A percentile compares a stretch with the other conserved stretches of the same genome.
Evolutionary conservation across 2,329 filamentous ascomycete species (phyloP).

Genomic region (Bipolaris oryzae): DNA sequence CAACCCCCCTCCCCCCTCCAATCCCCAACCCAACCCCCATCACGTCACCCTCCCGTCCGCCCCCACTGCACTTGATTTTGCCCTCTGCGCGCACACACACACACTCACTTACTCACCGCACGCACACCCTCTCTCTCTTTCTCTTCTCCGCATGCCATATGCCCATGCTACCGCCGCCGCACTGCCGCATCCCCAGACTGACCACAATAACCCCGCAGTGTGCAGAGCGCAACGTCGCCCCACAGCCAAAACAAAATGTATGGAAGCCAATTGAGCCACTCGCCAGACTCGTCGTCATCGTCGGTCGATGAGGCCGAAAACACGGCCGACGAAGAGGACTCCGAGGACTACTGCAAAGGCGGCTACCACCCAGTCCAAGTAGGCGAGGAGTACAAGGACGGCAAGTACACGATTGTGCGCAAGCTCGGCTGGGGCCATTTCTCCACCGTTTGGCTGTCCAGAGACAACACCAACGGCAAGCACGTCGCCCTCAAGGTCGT

Average conservation of each 20-base stretch:
- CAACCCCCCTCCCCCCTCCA: not conserved
- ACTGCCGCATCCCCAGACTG: slow-evolving; percentile 17
- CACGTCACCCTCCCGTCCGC: slow-evolving; percentile 1
- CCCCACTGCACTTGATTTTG: slow-evolving; percentile 6
- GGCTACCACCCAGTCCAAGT: slow-evolving; percentile 95
- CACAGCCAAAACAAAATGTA: slow-evolving; percentile 55
- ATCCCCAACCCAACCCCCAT: not conserved
- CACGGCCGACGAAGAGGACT: slow-evolving; percentile 97
- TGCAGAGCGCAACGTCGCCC: slow-evolving; percentile 58
- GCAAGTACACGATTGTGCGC: slow-evolving; percentile 92
- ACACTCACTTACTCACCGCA: not conserved
- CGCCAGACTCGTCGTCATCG: slow-evolving; percentile 77
- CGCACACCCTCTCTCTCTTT: not conserved
- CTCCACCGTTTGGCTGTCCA: slow-evolving; percentile 88
- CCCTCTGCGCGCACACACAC: not conserved
- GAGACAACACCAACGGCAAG: slow-evolving; percentile 86
- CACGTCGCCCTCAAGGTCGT: slow-evolving; percentile 98
- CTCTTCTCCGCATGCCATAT: not conserved
- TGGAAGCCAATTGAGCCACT: slow-evolving; percentile 67
- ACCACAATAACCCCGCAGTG: slow-evolving; percentile 36
- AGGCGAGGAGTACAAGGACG: slow-evolving; percentile 97
- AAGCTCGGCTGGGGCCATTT: slow-evolving; percentile 99
- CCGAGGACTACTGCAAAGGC: slow-evolving; percentile 98
- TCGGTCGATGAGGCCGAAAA: slow-evolving; percentile 84
- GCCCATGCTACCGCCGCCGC: not conserved